These are phyloP conservation scores for Massariosphaeria phaeospora DNA, from an alignment of 495 filamentous ascomycete species.

Conservation along the genomic window DNA sequence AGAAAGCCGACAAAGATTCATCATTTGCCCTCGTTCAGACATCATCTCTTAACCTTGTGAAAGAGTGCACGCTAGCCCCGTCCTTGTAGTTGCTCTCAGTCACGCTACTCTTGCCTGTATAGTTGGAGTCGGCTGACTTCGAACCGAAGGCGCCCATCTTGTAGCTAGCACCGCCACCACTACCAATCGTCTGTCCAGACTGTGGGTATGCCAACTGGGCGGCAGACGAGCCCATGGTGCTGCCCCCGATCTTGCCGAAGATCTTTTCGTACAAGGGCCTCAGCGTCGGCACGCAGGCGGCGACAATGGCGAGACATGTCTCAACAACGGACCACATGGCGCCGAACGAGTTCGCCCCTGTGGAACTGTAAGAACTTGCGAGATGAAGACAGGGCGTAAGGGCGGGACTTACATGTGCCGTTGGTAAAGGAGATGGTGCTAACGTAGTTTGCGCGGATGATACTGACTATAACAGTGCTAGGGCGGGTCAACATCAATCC, in stretches of 20 bases:
- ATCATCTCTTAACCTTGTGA: neutral
- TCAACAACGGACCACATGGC: slow-evolving; percentile 1
- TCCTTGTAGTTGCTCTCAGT: neutral
- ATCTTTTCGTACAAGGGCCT: neutral
- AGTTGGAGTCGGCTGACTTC: neutral
- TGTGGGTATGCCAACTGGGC: neutral
- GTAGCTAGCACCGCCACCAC: neutral
- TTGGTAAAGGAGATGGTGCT: slow-evolving; percentile 1
- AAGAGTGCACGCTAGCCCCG: neutral
- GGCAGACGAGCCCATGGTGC: neutral
- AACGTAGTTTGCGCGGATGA: neutral
- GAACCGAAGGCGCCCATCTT: neutral
- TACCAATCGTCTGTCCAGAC: neutral
- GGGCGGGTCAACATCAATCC: neutral
- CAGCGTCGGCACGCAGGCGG: neutral
- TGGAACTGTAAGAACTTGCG: neutral
- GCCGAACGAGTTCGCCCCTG: neutral
- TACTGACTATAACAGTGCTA: neutral
- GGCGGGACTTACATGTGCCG: neutral
- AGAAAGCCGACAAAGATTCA: no score
- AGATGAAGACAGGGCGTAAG: neutral
- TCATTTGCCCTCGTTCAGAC: no score
- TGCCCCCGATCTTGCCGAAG: neutral
- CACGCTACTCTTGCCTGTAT: neutral
- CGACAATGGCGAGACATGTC: neutral